These are phyloP conservation scores for Primulina huaijiensis DNA, from an alignment of 257 asterid species.

Conservation along the genomic window DNA sequence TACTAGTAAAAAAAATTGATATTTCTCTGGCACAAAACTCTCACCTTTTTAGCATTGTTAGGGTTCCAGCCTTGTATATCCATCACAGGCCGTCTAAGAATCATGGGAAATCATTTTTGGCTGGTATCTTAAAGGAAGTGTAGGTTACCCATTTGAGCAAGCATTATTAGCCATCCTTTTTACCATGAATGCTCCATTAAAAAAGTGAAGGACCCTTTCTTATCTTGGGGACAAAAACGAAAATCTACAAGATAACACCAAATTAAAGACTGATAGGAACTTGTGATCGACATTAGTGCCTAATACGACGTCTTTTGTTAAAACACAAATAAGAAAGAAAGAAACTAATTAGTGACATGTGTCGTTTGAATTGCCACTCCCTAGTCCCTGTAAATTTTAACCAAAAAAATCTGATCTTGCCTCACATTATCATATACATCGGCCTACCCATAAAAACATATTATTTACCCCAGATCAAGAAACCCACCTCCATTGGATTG, in stretches of 20 bases:
- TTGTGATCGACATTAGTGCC: not conserved
- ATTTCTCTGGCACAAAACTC: slow-evolving; percentile 25
- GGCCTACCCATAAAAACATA: not conserved
- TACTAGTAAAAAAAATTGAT: not conserved
- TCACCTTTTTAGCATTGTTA: slow-evolving; percentile 59
- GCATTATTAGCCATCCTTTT: slow-evolving; percentile 8
- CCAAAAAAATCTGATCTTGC: not conserved
- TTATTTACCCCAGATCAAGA: not conserved
- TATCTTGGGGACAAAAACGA: not conserved
- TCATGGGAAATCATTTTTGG: slow-evolving; percentile 41
- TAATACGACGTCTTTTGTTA: not conserved
- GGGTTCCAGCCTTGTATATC: slow-evolving; percentile 72
- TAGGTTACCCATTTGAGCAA: slow-evolving; percentile 24
- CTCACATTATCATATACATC: no score
- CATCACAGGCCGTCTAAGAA: slow-evolving; percentile 54
- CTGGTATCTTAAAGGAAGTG: slow-evolving; percentile 14
- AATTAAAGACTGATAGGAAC: slow-evolving; percentile 8
- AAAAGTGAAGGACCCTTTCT: not conserved
- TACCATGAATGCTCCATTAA: not conserved
- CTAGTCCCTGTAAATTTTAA: no score
- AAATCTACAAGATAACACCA: slow-evolving; percentile 5
- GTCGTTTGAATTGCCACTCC: not conserved
- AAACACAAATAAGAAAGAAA: no score
- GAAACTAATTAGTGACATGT: not conserved
- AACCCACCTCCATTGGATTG: not conserved